Conservation (phyloP, 192 early-diverging fungal genomes). For the Coemansia sp. region DNA sequence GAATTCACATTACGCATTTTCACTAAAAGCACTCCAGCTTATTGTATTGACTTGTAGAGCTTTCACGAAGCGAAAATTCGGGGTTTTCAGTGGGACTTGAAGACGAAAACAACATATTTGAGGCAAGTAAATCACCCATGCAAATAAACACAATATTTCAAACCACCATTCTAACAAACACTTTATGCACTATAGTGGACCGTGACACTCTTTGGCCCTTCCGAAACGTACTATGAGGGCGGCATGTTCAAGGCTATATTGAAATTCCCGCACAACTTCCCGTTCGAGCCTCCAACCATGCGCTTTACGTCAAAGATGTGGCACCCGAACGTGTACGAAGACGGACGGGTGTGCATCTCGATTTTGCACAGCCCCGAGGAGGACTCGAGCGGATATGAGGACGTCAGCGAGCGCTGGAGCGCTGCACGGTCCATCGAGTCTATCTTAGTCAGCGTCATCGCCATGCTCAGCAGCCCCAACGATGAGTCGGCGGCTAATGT, state of each 20-base stretch:
- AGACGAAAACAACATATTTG: slow-evolving; percentile 81
- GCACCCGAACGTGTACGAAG: slow-evolving; percentile 91
- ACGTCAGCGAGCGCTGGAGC: slow-evolving; percentile 87
- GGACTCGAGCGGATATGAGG: slow-evolving; percentile 90
- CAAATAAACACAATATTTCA: not conserved
- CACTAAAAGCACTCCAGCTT: too few relatives aligned
- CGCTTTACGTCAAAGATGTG: slow-evolving; percentile 83
- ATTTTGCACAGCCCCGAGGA: slow-evolving; percentile 86
- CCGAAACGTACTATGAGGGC: slow-evolving; percentile 87
- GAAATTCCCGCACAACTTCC: slow-evolving; percentile 76
- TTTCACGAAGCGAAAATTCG: slow-evolving; percentile 69
- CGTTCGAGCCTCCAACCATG: slow-evolving; percentile 86
- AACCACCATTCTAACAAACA: not conserved
- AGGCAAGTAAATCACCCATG: slow-evolving; percentile 56
- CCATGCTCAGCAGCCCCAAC: slow-evolving; percentile 91
- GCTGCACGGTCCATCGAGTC: slow-evolving; percentile 96
- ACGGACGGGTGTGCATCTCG: slow-evolving; percentile 95
- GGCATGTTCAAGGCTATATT: slow-evolving; percentile 89
- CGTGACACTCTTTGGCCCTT: slow-evolving; percentile 87
- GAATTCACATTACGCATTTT: too few relatives aligned
- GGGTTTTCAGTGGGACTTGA: slow-evolving; percentile 91
- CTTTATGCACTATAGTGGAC: slow-evolving; percentile 64
- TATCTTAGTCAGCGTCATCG: slow-evolving; percentile 86
- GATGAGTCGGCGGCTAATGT: slow-evolving; percentile 94
- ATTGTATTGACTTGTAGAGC: slow-evolving; percentile 55